A percentile compares a stretch with the other conserved stretches of the same genome.
Conservation (phyloP, 306 rosid genomes). For the Psophocarpus tetragonolobus region DNA sequence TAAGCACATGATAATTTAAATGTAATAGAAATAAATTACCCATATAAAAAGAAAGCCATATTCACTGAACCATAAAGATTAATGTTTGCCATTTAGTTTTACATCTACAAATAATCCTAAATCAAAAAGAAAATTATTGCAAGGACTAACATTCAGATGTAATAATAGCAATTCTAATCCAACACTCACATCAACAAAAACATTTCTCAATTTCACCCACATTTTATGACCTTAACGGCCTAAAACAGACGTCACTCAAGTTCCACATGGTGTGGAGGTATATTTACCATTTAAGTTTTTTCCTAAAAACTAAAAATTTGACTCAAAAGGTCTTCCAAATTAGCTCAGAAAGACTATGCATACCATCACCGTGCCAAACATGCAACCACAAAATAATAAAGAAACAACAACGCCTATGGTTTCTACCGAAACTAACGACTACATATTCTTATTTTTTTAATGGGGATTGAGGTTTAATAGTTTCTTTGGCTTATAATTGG, state of each 20-base stretch:
- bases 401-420: not conserved
- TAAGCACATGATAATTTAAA: not conserved
- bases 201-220: conserved; percentile 3
- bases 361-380: not conserved
- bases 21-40: not conserved
- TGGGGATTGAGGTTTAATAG: no score
- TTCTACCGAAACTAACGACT: not conserved
- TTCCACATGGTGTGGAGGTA: not conserved
- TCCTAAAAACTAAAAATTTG: not conserved
- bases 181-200: conserved; percentile 15
- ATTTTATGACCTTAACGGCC: conserved; percentile 7
- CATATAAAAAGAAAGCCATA: not conserved
- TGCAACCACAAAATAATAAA: not conserved
- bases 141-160: not conserved
- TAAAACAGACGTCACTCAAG: not conserved
- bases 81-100: not conserved
- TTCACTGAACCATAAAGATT: not conserved
- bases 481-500: no score
- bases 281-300: not conserved
- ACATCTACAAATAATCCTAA: not conserved
- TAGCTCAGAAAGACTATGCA: not conserved
- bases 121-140: not conserved
- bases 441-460: no score
- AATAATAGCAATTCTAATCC: conserved; percentile 14
- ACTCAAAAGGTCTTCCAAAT: not conserved